Conservation (phyloP, 176 grass and related monocot genomes). For the Hordeum vulgare region MorexV3_pseudomolecules_assembly NC_058523.1:115013923-115014422, state of each 20-base stretch:
- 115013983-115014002: background rate
- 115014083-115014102: conserved; percentile 14
- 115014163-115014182: conserved; percentile 35
- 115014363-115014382: no score
- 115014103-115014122: conserved; percentile 8
- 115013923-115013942: background rate
- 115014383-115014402: no score
- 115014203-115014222: conserved; percentile 20
- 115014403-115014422: no score
- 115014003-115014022: background rate
- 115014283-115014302: background rate
- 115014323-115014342: background rate
- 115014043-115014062: background rate
- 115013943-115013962: conserved; percentile 16
- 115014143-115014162: conserved; percentile 12
- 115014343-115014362: background rate
- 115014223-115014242: conserved; percentile 26
- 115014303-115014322: background rate
- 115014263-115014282: background rate
- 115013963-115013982: conserved; percentile 1
- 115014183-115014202: conserved; percentile 20
- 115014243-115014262: background rate
- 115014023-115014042: conserved; percentile 22
- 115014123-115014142: conserved; percentile 9
- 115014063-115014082: conserved; percentile 2